Evolutionary conservation across 2,329 filamentous ascomycete species (phyloP), one percentile per base, ranked within the genome.

Genomic region (Byssothecium circinans): DNA sequence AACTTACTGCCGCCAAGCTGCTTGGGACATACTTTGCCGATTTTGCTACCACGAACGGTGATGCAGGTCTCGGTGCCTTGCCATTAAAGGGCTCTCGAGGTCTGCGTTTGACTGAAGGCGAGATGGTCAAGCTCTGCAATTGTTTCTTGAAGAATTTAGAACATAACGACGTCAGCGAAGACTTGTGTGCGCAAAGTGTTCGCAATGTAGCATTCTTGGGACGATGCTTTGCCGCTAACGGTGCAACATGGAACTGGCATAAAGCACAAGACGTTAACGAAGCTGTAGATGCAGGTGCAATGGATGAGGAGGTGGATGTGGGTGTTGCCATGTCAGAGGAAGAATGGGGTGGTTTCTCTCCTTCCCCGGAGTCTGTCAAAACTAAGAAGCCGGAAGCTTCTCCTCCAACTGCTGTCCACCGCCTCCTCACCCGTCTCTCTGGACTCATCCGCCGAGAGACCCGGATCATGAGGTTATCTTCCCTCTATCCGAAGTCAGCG

Each of bases 161-260:
- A 39, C 82, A 81, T 0, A 78, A 81, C 0, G 81, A 80, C 42
- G 69, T 92, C 7, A 84, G 86, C 14, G 86, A 94, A 61, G 79
- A 84, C 8, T 76, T 97, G n/a, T 88, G 88, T 1, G 79, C 83
- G 34, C 89, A 95, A 65, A 85, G 85, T 11, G 83, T 89, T 3
- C 87, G 90, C 56, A 90, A 96, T 54, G 76, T 96, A 29, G 79
- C 92, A 30, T 95, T 95, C 76, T 77, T 99, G 0, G 89, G 85
- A 34, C 83, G 79, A 50, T 85, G 75, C 62, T 81, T 82, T 49
- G 79, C 79, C 12, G 80, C 80, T 27, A 88, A 85, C 54, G 75
- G 77, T 61, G 60, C 78, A 36, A 69, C 60, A 19, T 82, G 68
- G 75, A 72, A 65, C 56, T 70, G 55, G 45, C 65, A 69, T 5